Conservation (phyloP, 129 eudicot species). For the Chrysanthemum lavandulifolium region DNA sequence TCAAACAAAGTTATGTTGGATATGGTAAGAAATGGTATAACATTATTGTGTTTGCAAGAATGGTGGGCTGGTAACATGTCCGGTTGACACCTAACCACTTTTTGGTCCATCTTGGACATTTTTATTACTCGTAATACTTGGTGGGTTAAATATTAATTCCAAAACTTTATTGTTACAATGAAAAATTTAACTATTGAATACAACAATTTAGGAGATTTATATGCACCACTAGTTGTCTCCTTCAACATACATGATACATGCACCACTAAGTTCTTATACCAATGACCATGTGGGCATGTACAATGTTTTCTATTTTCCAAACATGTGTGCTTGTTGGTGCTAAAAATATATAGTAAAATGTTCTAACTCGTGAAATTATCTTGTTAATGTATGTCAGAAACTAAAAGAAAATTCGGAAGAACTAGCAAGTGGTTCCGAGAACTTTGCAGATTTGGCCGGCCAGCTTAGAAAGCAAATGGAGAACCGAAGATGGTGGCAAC, state of each 20-base stretch:
- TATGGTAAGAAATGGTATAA: background rate
- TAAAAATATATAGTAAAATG: background rate
- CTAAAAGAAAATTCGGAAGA: constrained; percentile 68
- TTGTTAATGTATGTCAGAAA: constrained; percentile 42
- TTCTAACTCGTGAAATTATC: background rate
- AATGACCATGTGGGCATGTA: background rate
- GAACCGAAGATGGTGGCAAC: constrained; percentile 93
- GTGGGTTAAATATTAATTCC: too few relatives aligned
- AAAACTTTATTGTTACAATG: too few relatives aligned
- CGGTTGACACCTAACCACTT: too few relatives aligned
- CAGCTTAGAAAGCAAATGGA: constrained; percentile 83
- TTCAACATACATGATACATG: background rate
- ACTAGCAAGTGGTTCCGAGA: constrained; percentile 69
- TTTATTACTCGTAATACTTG: too few relatives aligned
- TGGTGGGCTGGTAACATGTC: background rate
- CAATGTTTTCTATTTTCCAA: background rate
- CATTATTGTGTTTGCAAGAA: background rate
- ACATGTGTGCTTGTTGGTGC: too few relatives aligned
- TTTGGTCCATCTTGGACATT: too few relatives aligned
- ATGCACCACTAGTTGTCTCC: too few relatives aligned
- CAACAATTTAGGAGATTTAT: too few relatives aligned
- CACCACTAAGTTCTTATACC: background rate
- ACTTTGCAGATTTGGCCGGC: constrained; percentile 73
- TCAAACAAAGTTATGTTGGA: too few relatives aligned
- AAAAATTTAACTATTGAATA: too few relatives aligned